Evolutionary conservation across 306 rosid genomes (phyloP).

Genomic region (Sicyos baderoa): DNA sequence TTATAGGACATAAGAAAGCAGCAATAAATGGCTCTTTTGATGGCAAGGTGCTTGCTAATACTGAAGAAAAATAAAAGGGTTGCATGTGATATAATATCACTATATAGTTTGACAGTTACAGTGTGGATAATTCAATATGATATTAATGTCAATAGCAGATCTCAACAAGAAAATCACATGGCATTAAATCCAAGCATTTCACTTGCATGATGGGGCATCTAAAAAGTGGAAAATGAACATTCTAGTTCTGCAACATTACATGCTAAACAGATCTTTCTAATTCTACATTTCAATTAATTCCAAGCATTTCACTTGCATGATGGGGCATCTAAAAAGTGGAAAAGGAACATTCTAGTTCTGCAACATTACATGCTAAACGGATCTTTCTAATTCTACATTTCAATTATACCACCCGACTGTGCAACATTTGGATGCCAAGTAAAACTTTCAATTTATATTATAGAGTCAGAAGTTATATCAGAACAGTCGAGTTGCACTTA

Average conservation of each 20-base stretch:
- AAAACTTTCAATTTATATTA: background rate
- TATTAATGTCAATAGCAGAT: background rate
- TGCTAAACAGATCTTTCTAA: background rate
- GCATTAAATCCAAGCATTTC: background rate
- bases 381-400: background rate
- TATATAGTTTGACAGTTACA: background rate
- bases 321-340: background rate
- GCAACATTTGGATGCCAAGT: too few relatives aligned
- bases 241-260: background rate
- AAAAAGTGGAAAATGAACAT: background rate
- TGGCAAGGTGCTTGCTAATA: background rate
- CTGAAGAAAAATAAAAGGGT: background rate
- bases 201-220: background rate
- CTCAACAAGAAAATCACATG: slow-evolving; percentile 1
- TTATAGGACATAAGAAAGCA: background rate
- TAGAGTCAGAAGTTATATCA: too few relatives aligned
- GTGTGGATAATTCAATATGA: background rate
- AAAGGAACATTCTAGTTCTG: background rate
- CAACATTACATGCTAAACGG: background rate
- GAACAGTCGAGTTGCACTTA: too few relatives aligned
- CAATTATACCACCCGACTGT: too few relatives aligned
- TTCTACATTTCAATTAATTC: background rate
- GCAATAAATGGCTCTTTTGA: background rate
- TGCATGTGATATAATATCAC: background rate
- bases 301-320: background rate